Conservation (phyloP, 306 rosid genomes). For the Senna tora region DNA sequence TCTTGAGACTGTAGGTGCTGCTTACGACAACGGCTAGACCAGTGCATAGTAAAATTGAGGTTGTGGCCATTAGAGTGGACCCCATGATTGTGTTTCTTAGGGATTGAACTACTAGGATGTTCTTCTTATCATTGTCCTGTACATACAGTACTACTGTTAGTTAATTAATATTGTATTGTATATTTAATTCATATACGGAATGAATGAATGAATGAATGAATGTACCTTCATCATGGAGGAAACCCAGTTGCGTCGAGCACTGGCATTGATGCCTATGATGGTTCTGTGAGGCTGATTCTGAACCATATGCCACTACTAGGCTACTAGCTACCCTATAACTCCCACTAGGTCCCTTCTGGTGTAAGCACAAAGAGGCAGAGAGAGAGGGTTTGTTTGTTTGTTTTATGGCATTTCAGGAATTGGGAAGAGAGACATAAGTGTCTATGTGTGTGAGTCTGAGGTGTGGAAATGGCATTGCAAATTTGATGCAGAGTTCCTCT, state of each 20-base stretch:
- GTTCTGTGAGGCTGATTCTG: slow-evolving; percentile 72
- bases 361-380: too few relatives aligned
- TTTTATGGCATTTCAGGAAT: too few relatives aligned
- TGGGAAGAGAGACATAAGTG: too few relatives aligned
- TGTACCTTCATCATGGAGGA: slow-evolving; percentile 81
- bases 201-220: too few relatives aligned
- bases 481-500: slow-evolving; percentile 12
- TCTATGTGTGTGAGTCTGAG: too few relatives aligned
- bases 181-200: too few relatives aligned
- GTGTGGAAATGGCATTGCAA: too few relatives aligned
- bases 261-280: slow-evolving; percentile 75
- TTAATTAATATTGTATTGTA: too few relatives aligned
- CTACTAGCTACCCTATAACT: too few relatives aligned
- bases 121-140: slow-evolving; percentile 93
- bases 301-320: slow-evolving; percentile 88
- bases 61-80: slow-evolving; percentile 90
- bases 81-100: slow-evolving; percentile 92
- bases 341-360: too few relatives aligned
- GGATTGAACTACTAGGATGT: slow-evolving; percentile 85
- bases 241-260: slow-evolving; percentile 82
- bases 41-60: slow-evolving; percentile 70
- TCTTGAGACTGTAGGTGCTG: slow-evolving; percentile 92
- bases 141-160: too few relatives aligned
- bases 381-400: too few relatives aligned
- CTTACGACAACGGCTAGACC: slow-evolving; percentile 90